Percentiles rank a stretch among this genome's conserved stretches.
Evolutionary conservation across 2,329 filamentous ascomycete species (phyloP).

Genomic region (Colletotrichum sp.): DNA sequence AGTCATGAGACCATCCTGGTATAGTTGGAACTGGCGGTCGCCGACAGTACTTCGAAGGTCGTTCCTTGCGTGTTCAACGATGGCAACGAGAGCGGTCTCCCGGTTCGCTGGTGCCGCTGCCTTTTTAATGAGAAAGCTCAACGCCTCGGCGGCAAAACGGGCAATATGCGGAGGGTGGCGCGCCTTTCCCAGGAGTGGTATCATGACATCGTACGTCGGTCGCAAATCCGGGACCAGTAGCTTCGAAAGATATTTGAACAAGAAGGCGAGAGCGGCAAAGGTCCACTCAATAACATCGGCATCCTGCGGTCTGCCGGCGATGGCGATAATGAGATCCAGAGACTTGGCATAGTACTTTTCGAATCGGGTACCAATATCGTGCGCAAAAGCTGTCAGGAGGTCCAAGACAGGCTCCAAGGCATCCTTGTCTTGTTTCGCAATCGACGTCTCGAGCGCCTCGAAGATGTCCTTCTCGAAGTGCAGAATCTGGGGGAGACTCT

Average conservation of each 20-base stretch:
- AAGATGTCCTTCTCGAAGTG: slow-evolving; percentile 90
- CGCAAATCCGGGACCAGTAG: slow-evolving; percentile 84
- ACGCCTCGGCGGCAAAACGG: slow-evolving; percentile 90
- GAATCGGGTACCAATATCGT: slow-evolving; percentile 86
- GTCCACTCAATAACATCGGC: slow-evolving; percentile 97
- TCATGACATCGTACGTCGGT: slow-evolving; percentile 83
- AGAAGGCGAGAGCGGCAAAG: slow-evolving; percentile 90
- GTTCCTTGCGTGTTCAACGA: slow-evolving; percentile 74
- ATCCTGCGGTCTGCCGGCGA: slow-evolving; percentile 79
- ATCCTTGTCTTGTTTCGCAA: slow-evolving; percentile 77
- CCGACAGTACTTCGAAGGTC: slow-evolving; percentile 65
- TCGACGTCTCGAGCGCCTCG: slow-evolving; percentile 75
- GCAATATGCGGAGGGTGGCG: slow-evolving; percentile 86
- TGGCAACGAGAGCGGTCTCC: slow-evolving; percentile 71
- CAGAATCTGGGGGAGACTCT: slow-evolving; percentile 89
- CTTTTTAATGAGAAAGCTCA: slow-evolving; percentile 93
- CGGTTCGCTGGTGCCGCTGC: slow-evolving; percentile 79
- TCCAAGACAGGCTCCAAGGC: slow-evolving; percentile 86
- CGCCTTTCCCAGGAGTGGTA: slow-evolving; percentile 81
- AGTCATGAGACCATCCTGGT: slow-evolving; percentile 88
- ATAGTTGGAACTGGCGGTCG: slow-evolving; percentile 68
- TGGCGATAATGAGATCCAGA: slow-evolving; percentile 75
- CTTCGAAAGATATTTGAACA: slow-evolving; percentile 96
- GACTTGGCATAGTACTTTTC: slow-evolving; percentile 85
- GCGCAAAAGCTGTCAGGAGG: slow-evolving; percentile 91